Conservation (phyloP, 2,329 filamentous ascomycete genomes). For the Lojkania enalia region DNA sequence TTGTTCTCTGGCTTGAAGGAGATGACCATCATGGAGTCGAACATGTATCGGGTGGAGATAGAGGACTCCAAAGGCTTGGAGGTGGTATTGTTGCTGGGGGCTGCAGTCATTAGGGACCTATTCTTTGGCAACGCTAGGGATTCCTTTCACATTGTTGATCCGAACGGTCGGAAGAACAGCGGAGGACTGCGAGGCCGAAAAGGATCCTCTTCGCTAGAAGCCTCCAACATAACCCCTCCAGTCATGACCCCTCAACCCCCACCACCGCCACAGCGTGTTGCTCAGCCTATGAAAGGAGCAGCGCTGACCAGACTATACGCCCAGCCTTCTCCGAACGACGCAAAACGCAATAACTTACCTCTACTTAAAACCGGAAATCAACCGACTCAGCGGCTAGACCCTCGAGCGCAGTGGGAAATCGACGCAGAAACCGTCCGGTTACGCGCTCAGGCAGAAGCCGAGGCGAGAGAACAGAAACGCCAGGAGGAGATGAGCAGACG, state of each 20-base stretch:
- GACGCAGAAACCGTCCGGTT: constrained; percentile 55
- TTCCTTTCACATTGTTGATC: constrained; percentile 72
- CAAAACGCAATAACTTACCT: constrained; percentile 34
- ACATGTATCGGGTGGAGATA: constrained; percentile 84
- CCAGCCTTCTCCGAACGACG: constrained; percentile 16
- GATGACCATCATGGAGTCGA: constrained; percentile 90
- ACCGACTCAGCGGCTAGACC: constrained; percentile 45
- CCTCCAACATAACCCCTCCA: constrained; percentile 31
- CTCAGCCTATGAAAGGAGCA: constrained; percentile 20
- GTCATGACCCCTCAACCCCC: constrained; percentile 38
- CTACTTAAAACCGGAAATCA: constrained; percentile 30
- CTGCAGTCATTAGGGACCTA: constrained; percentile 64
- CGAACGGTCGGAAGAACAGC: constrained; percentile 44
- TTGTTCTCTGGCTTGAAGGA: constrained; percentile 74
- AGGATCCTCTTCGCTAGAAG: constrained; percentile 38
- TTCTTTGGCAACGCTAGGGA: constrained; percentile 69
- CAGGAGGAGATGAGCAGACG: constrained; percentile 49
- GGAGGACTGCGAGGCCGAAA: constrained; percentile 38
- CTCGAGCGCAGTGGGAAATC: constrained; percentile 57
- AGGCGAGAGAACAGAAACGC: constrained; percentile 54
- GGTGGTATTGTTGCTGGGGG: constrained; percentile 69
- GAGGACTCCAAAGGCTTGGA: constrained; percentile 94
- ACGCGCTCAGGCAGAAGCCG: constrained; percentile 48
- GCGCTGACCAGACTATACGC: constrained; percentile 21
- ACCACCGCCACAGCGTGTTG: constrained; percentile 24